Evolutionary conservation across 2,329 filamentous ascomycete genomes (phyloP).

Genomic region (Aspergillus sp.): DNA sequence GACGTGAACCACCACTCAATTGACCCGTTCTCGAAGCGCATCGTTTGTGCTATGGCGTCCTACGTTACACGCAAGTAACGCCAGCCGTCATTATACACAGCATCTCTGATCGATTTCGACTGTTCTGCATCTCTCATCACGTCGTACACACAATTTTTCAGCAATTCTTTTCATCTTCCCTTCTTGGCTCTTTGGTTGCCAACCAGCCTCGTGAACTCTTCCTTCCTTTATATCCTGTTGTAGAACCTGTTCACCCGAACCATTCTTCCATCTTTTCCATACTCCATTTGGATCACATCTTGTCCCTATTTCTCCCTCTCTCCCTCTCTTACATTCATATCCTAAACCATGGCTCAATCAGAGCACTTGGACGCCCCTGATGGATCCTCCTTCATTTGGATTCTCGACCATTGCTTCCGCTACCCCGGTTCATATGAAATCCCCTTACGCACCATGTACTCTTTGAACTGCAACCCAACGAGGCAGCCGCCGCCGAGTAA

Average conservation of each 20-base stretch:
- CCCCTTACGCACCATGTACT: constrained; percentile 66
- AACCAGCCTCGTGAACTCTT: constrained; percentile 1
- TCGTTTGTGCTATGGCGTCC: constrained; percentile 16
- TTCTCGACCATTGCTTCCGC: constrained; percentile 59
- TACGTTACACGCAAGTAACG: constrained; percentile 21
- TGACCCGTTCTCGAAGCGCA: constrained; percentile 17
- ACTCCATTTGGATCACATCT: background rate
- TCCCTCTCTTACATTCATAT: background rate
- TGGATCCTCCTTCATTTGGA: constrained; percentile 48
- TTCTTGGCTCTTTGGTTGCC: constrained; percentile 6
- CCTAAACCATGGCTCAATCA: constrained; percentile 14
- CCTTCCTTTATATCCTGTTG: constrained; percentile 8
- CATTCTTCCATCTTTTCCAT: background rate
- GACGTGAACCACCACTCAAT: background rate
- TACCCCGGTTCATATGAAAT: constrained; percentile 65
- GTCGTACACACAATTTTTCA: constrained; percentile 15
- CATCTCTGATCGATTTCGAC: constrained; percentile 15
- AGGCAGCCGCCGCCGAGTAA: constrained; percentile 30
- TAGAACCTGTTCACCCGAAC: background rate
- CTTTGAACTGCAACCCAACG: constrained; percentile 59
- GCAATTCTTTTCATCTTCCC: constrained; percentile 3
- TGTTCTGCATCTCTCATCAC: constrained; percentile 19
- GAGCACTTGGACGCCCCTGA: constrained; percentile 27
- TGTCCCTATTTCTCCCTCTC: background rate
- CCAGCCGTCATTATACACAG: constrained; percentile 19